Conservation (phyloP, 768 basidiomycete genomes). For the Leccinum olivaceopallidum region DNA sequence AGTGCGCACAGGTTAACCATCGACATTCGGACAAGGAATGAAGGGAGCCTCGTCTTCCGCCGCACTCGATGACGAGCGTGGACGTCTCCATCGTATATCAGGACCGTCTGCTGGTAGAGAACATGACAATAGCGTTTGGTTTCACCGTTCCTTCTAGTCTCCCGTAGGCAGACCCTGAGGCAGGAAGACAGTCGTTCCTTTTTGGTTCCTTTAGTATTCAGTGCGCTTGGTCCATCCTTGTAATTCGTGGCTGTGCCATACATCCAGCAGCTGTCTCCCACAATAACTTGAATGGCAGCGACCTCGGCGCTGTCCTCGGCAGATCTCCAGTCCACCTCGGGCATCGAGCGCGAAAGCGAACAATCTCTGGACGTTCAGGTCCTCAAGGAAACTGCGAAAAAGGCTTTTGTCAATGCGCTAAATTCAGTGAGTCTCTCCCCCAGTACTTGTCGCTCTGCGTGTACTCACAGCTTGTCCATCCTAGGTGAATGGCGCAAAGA, state of each 20-base stretch:
- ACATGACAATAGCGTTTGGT: background rate
- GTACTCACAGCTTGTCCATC: constrained; percentile 6
- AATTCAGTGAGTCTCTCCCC: constrained; percentile 57
- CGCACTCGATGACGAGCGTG: constrained; percentile 19
- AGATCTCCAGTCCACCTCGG: constrained; percentile 38
- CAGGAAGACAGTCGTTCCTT: too few relatives aligned
- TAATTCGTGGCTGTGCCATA: constrained; percentile 30
- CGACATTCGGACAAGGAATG: constrained; percentile 61
- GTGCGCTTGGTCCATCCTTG: constrained; percentile 3
- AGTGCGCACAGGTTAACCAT: constrained; percentile 60
- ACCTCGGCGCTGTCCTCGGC: constrained; percentile 31
- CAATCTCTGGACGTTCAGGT: constrained; percentile 56
- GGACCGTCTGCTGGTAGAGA: background rate
- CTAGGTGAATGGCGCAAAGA: constrained; percentile 92
- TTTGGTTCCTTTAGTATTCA: background rate
- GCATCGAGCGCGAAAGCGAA: constrained; percentile 37
- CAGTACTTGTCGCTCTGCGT: background rate
- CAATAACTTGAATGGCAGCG: constrained; percentile 21
- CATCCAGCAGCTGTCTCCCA: too few relatives aligned
- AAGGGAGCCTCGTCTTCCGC: constrained; percentile 62
- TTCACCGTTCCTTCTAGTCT: background rate
- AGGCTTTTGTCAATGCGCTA: constrained; percentile 81
- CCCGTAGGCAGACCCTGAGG: too few relatives aligned
- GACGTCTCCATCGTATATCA: constrained; percentile 26
- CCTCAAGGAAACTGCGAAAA: constrained; percentile 76